These are phyloP conservation scores for Serendipita indica DNA, from an alignment of 768 basidiomycete species.

Conservation along the genomic window DNA sequence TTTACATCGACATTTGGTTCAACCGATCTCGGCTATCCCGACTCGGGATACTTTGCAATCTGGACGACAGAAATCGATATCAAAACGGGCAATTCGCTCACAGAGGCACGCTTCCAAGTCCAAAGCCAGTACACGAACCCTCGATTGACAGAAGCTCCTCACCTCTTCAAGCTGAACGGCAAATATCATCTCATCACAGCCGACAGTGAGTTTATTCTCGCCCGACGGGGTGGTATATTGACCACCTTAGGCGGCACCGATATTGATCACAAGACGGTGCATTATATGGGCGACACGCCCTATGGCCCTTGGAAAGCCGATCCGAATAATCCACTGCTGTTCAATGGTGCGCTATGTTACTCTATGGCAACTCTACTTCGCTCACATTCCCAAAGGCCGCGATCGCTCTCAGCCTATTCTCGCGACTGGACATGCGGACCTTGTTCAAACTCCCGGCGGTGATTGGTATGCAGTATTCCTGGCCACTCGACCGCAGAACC, in stretches of 20 bases:
- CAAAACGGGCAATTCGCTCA: neutral
- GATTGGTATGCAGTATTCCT: conserved; percentile 8
- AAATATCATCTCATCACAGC: neutral
- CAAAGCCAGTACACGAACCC: neutral
- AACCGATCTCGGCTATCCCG: neutral
- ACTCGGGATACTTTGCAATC: conserved; percentile 5
- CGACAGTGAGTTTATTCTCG: neutral
- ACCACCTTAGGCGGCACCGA: neutral
- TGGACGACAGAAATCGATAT: conserved; percentile 2
- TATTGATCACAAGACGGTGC: neutral
- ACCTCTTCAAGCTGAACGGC: neutral
- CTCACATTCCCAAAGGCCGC: too few species aligned
- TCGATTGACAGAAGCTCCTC: neutral
- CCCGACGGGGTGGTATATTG: neutral
- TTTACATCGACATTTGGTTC: conserved; percentile 8
- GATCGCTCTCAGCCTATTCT: neutral
- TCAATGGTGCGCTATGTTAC: neutral
- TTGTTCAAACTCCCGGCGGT: conserved; percentile 4
- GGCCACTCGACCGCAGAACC: conserved; percentile 7
- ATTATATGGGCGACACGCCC: neutral
- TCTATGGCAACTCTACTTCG: too few species aligned
- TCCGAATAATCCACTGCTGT: conserved; percentile 8
- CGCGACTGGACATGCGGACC: conserved; percentile 8
- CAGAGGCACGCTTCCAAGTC: neutral
- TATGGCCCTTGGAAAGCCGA: neutral